A percentile compares a stretch with the other conserved stretches of the same genome.
Evolutionary conservation across 768 basidiomycete species (phyloP).

Genomic region (Dentipellis fragilis): DNA sequence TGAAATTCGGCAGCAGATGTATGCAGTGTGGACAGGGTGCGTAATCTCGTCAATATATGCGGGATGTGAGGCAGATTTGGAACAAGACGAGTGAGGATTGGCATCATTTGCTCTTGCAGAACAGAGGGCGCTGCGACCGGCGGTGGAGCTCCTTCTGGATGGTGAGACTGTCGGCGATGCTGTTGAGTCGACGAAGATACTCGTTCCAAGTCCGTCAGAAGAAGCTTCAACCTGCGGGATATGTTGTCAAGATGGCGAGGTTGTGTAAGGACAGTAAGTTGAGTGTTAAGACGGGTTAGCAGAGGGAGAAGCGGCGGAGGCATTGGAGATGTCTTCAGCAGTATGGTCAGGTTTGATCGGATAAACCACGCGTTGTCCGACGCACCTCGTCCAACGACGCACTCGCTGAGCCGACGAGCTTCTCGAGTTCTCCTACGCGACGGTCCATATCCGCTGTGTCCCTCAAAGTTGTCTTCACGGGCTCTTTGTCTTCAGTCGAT

Average conservation of each 20-base stretch:
- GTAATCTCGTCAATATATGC: slow-evolving; percentile 81
- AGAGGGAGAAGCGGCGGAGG: slow-evolving; percentile 77
- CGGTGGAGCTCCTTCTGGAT: slow-evolving; percentile 6
- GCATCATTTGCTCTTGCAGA: slow-evolving; percentile 52
- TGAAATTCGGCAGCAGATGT: slow-evolving; percentile 74
- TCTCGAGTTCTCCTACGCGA: slow-evolving; percentile 78
- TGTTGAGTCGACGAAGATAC: slow-evolving; percentile 33
- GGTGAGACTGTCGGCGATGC: slow-evolving; percentile 28
- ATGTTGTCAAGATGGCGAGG: slow-evolving; percentile 94
- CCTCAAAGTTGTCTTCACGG: slow-evolving; percentile 20
- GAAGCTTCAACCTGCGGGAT: slow-evolving; percentile 84
- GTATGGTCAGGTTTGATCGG: neutral
- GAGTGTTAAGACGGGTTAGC: slow-evolving; percentile 72
- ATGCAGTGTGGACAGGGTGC: slow-evolving; percentile 77
- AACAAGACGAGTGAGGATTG: slow-evolving; percentile 58
- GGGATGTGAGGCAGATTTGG: slow-evolving; percentile 76
- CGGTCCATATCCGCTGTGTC: slow-evolving; percentile 68
- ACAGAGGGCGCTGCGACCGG: slow-evolving; percentile 18
- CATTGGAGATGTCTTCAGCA: slow-evolving; percentile 50
- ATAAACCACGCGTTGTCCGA: neutral
- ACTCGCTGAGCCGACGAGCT: slow-evolving; percentile 71
- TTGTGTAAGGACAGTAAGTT: slow-evolving; percentile 83
- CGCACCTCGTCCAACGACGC: slow-evolving; percentile 75
- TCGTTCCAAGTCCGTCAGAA: slow-evolving; percentile 88
- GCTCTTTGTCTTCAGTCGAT: slow-evolving; percentile 4